Conservation (phyloP, 345 rosid species). For the Euphorbia peplus region DNA sequence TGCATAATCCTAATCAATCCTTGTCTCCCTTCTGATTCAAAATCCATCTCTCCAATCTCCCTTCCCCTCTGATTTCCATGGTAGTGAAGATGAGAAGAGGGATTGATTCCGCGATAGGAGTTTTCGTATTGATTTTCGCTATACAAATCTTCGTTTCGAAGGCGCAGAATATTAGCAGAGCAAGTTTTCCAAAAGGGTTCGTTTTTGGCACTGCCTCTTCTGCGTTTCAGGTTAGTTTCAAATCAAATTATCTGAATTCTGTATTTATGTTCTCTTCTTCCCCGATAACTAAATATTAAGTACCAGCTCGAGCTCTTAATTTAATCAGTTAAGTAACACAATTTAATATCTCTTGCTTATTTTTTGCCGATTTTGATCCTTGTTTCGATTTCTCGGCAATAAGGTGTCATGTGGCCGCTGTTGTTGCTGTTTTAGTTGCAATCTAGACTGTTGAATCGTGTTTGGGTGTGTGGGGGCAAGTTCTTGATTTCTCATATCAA, state of each 20-base stretch:
- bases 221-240: constrained; percentile 54
- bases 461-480: too few relatives aligned
- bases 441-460: too few relatives aligned
- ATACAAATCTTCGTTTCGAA: constrained; percentile 11
- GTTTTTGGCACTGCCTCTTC: constrained; percentile 73
- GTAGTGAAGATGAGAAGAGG: background rate
- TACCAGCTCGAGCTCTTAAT: too few relatives aligned
- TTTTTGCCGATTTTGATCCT: too few relatives aligned
- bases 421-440: too few relatives aligned
- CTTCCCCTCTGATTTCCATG: background rate
- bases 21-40: background rate
- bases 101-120: background rate
- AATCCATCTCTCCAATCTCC: too few relatives aligned
- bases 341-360: too few relatives aligned
- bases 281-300: too few relatives aligned
- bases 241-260: background rate
- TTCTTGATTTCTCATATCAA: too few relatives aligned
- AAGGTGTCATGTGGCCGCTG: too few relatives aligned
- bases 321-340: too few relatives aligned
- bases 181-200: constrained; percentile 57
- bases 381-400: too few relatives aligned
- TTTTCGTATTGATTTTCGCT: background rate
- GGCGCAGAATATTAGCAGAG: constrained; percentile 28
- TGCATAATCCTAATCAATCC: background rate
- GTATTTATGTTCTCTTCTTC: background rate